Evolutionary conservation across 441 rosid genomes (phyloP).

Genomic region (Adansonia grandidieri): DNA sequence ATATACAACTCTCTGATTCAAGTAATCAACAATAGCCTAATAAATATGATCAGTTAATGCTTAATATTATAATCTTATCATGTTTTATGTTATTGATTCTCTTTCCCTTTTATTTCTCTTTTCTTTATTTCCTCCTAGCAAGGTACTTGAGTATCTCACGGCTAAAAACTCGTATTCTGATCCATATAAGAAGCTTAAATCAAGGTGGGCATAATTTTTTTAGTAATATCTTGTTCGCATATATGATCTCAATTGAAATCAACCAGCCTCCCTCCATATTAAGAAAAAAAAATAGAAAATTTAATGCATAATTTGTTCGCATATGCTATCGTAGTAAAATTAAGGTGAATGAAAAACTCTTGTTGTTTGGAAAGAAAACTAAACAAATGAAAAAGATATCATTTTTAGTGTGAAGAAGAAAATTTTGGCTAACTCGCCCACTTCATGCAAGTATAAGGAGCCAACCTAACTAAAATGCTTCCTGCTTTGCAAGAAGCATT

Average conservation of each 20-base stretch:
- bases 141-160: neutral
- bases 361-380: slow-evolving; percentile 4
- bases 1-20: neutral
- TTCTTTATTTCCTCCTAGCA: neutral
- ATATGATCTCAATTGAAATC: neutral
- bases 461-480: slow-evolving; percentile 12
- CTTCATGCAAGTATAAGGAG: neutral
- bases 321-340: neutral
- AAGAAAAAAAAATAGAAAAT: neutral
- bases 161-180: neutral
- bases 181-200: neutral
- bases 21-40: neutral
- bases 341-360: neutral
- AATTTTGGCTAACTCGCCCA: neutral
- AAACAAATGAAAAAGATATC: neutral
- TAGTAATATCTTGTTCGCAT: neutral
- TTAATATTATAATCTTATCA: neutral
- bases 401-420: neutral
- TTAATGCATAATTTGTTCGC: slow-evolving; percentile 1
- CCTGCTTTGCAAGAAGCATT: neutral
- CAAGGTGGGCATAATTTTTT: neutral
- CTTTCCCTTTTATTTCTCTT: neutral
- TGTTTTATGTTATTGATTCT: neutral
- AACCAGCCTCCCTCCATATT: neutral
- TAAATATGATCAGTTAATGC: neutral